Conservation (phyloP, 129 eudicot species). For the Flaveria ramosissima region DNA sequence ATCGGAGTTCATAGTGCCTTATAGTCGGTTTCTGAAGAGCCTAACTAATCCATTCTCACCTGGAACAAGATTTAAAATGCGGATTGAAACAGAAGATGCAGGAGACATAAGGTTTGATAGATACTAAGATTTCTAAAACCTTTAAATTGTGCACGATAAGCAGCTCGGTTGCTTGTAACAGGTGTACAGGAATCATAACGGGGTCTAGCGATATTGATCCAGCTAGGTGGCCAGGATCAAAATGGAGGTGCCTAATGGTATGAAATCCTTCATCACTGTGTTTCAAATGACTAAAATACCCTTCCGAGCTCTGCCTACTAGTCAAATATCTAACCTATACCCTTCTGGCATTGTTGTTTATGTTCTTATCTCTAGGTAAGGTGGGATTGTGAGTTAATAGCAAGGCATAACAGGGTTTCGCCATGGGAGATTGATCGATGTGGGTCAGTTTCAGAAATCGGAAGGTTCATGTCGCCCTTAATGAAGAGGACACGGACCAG, state of each 20-base stretch:
- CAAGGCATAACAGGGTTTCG: slow-evolving; percentile 69
- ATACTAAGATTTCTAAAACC: neutral
- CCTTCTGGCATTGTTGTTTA: neutral
- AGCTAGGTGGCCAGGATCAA: slow-evolving; percentile 85
- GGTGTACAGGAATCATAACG: slow-evolving; percentile 68
- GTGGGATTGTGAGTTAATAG: slow-evolving; percentile 72
- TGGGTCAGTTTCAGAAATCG: slow-evolving; percentile 56
- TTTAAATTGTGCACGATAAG: neutral
- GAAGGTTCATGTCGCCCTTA: slow-evolving; percentile 48
- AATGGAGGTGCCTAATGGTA: slow-evolving; percentile 95
- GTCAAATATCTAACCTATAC: too few relatives aligned
- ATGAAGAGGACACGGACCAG: slow-evolving; percentile 64
- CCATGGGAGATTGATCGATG: slow-evolving; percentile 97
- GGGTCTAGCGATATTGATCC: slow-evolving; percentile 73
- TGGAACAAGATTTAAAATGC: slow-evolving; percentile 84
- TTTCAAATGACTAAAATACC: neutral
- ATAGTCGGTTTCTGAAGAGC: slow-evolving; percentile 61
- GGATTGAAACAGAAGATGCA: slow-evolving; percentile 80
- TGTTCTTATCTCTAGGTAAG: slow-evolving; percentile 56
- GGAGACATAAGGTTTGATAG: slow-evolving; percentile 70
- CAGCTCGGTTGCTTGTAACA: slow-evolving; percentile 26
- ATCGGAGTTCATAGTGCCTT: slow-evolving; percentile 64
- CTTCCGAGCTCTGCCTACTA: neutral
- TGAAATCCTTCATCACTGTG: neutral
- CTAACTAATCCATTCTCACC: slow-evolving; percentile 48